Base-by-base conservation (phyloP, 108 stramenopile genomes). In the Conticribra weissflogii region DNA sequence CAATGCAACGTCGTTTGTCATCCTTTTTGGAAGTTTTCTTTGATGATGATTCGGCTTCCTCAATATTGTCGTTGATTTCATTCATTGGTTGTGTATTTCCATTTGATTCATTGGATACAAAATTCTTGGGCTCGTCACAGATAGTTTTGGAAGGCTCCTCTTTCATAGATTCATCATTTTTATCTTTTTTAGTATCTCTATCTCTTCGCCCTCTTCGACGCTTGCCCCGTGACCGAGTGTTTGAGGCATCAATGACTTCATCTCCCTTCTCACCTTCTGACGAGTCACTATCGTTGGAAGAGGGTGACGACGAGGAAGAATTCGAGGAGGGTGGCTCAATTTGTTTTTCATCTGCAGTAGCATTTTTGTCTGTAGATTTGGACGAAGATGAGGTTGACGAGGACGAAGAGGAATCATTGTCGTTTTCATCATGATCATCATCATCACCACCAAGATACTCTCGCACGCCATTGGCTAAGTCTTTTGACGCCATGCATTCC, bases 1-100 rank as follows among this genome's bases (percentile, higher is more conserved):
- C 94, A 30, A 89, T 81, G 65, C 94, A 95, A 19, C 88, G 87
- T 3, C 92, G 81, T 28, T 78, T 86, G 36, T 87, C 66, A 24
- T 64, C 58, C 58, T 81, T 74, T 32, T 72, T 64, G 1, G 71
- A n/a, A 9, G 57, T 66, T 53, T 68, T 73, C 44, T 57, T 73
- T 41, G 36, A 41, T 41, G 36, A 41, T 12, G 5, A 12, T 2
- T 29, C 36, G 29, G 36, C 19, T 21, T 49, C 29, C 19, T 52
- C 16, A 3, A 32, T 32, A 30, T 45, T 24, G 7, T 56, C 56
- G 32, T 69, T 57, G 31, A 19, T 57, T 1, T 22, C 47, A 22
- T 24, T 49, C 3, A 17, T 53, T 24, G 63, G 21, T 12, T 46
- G 17, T 27, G 50, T 34, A 44, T 17, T 29, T 72, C 66, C 55